Evolutionary conservation across 805 yeast species (phyloP), one percentile per base, ranked within the genome.

Genomic region (Zygoascus biomembranicola): DNA sequence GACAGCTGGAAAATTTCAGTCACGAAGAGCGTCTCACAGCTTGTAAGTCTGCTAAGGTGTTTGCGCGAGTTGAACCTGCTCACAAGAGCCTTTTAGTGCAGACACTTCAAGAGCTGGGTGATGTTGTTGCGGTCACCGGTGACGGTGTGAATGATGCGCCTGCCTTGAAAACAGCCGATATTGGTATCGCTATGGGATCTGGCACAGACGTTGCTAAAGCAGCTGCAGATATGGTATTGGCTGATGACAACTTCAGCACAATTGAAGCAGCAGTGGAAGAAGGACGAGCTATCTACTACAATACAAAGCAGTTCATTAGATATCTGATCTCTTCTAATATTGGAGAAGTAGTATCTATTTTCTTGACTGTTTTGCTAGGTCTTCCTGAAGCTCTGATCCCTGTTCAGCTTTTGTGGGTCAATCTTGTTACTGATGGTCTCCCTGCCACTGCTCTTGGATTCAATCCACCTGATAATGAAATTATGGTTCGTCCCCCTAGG

Each of bases 61-160:
- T 79, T 64, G 81, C 82, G 6, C 70, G 84, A 54, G 80, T 81
- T 56, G 82, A 81, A 47, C 83, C 84, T 6, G 70, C 69, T 51
- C 81, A 81, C 46, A 79, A 79, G 63, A 76, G 74, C 14, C 60
- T 77, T 45, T 72, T 79, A 66, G 80, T 79, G 49, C 80, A 77
- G 46, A 76, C 75, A 14, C 59, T 71, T 42, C 74, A 72, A 47
- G 60, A 62, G 41, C 52, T 62, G 19, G 76, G 78, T 20, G 78
- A 77, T 52, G 73, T 76, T 62, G 81, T 78, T 51, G 84, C 81
- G 8, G 80, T 79, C 84, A 76, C 80, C 5, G 81, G 81, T 43
- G 84, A 79, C 64, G 84, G 84, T 52, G 82, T 79, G 41, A 79
- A 79, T 63, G 84, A 79, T 65, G 79, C 83, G 0, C 83, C 84